Base-by-base conservation (phyloP, 1,284 basidiomycete species). In the Fomitopsis palustris region DNA sequence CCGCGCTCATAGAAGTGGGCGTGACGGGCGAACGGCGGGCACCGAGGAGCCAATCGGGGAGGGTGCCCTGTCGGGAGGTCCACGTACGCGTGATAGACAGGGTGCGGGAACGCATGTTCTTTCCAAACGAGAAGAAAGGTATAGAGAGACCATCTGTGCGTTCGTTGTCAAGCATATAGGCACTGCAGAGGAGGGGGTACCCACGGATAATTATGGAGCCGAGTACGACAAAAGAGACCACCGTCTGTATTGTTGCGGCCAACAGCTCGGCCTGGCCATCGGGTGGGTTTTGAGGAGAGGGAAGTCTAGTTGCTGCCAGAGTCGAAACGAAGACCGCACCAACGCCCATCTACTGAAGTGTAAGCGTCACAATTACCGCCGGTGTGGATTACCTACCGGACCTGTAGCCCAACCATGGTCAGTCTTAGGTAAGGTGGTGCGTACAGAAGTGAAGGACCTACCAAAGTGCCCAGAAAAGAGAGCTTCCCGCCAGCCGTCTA, bases 401-500 rank as follows among this genome's bases (percentile, higher is more conserved):
- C 86, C 83, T 86, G 54, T 51, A 37, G 38, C 5, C 9, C 2
- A 10, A 19, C n/a, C 55, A 39, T 23, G 17, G 5, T 6, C 39
- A 9, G 53, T 9, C 35, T 23, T 1, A 25, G 5, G 27, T 8
- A 8, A 17, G n/a, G 27, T 25, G 2, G 16, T 25, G 19, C 12
- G 39, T 6, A 23, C 25, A 21, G 17, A 8, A 17, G 17, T 23
- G 3, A 23, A 29, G 14, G 4, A 66, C 74, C 25, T 64, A 86
- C 91, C 93, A 71, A 96, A 96, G 77, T 96, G 94, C 5, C 95
- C 95, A 21, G 79, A 81, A 70, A 96, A 96, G 1, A 93, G 62
- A 0, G 95, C 94, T 67, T 91, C 87, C 38, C 82, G 80, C 84
- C 93, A 90, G 16, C 82, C 86, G 51, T 77, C 74, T 65, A 96